Conservation (phyloP, 768 basidiomycete species). For the Xerocomellus dryophilus region DNA sequence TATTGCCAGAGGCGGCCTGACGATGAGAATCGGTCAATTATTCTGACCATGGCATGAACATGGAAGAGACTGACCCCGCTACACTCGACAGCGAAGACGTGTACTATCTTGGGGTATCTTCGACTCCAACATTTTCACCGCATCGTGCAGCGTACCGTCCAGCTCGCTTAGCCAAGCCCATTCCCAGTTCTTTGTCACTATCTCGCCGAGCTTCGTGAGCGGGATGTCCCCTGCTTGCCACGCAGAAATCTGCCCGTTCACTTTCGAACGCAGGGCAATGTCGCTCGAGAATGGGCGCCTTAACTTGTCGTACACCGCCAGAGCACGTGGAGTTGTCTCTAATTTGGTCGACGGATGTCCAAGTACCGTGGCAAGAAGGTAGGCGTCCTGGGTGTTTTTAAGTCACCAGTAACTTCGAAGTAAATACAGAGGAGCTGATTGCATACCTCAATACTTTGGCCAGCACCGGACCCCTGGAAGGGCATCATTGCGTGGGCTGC, state of each 20-base stretch:
- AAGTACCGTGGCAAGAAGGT: slow-evolving; percentile 38
- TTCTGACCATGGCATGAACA: background rate
- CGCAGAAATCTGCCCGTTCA: slow-evolving; percentile 13
- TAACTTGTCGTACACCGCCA: slow-evolving; percentile 48
- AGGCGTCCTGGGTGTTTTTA: slow-evolving; percentile 32
- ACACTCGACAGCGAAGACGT: background rate
- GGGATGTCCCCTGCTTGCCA: slow-evolving; percentile 23
- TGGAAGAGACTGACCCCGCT: background rate
- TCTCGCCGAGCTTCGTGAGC: slow-evolving; percentile 39
- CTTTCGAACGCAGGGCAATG: slow-evolving; percentile 29
- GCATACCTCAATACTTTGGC: slow-evolving; percentile 43
- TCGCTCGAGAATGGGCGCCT: slow-evolving; percentile 45
- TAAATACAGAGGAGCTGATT: background rate
- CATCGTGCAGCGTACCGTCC: slow-evolving; percentile 20
- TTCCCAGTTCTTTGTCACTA: slow-evolving; percentile 52
- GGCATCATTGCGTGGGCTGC: slow-evolving; percentile 44
- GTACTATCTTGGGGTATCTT: background rate
- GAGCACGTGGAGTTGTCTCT: slow-evolving; percentile 39
- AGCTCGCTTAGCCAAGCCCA: slow-evolving; percentile 41
- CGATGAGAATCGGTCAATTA: too few species aligned
- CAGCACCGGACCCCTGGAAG: slow-evolving; percentile 44
- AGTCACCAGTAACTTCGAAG: background rate
- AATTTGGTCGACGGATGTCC: slow-evolving; percentile 38
- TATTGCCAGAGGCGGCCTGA: background rate
- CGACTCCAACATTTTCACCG: slow-evolving; percentile 14